Evolutionary conservation across 139 green algal genomes (phyloP), one percentile per base, ranked within the genome.

Genomic region (Ulvella scutata): DNA sequence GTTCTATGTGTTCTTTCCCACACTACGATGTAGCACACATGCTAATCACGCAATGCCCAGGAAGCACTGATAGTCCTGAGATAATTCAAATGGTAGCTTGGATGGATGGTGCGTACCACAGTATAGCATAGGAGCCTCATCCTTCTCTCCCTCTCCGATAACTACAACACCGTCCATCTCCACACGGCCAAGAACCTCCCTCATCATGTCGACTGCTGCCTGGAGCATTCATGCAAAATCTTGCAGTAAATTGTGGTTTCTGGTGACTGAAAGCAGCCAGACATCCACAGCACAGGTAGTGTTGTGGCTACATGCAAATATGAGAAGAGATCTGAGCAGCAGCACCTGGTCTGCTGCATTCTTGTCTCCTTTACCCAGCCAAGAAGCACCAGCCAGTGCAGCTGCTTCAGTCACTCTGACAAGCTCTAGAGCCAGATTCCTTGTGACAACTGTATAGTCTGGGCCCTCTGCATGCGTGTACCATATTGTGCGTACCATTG

Each of bases 181-280:
- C 3, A 86, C 74, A 23, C 51, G 85, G 79, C 85, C 86, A 23
- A 95, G 81, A 40, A 91, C 86, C 72, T 88, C 85, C 36, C 90
- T 78, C 90, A 96, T 96, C 83, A 88, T 88, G 78, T 94, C 89
- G 28, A 96, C 90, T 10, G 89, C 88, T 33, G 89, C 88, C 82
- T 90, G 79, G 29, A 35, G 7, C n/a, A n/a, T n/a, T n/a, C n/a
- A n/a, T n/a, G n/a, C n/a, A n/a, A n/a, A n/a, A n/a, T n/a, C n/a
- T n/a, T n/a, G n/a, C n/a, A n/a, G n/a, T n/a, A n/a, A n/a, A n/a
- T n/a, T n/a, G n/a, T n/a, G n/a, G n/a, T n/a, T n/a, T n/a, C n/a
- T n/a, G n/a, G n/a, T n/a, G n/a, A n/a, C n/a, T n/a, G n/a, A n/a
- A n/a, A n/a, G n/a, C n/a, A n/a, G n/a, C n/a, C n/a, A n/a, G n/a